These are phyloP conservation scores for Globisporangium canariense DNA, from an alignment of 352 stramenopile species.

Conservation along the genomic window DNA sequence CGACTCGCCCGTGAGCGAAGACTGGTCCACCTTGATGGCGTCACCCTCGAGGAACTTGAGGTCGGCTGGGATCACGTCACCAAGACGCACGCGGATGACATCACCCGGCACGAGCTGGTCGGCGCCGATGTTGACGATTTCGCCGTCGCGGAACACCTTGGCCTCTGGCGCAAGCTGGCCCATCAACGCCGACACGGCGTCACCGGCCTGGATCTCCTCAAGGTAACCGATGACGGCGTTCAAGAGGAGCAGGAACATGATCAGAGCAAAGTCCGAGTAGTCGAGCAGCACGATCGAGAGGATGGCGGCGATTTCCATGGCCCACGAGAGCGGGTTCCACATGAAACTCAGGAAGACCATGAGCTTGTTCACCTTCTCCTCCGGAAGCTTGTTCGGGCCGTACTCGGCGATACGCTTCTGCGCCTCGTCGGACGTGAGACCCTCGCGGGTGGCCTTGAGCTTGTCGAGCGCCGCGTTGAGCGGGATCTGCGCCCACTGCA, in stretches of 20 bases:
- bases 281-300: slow-evolving; percentile 76
- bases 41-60: slow-evolving; percentile 83
- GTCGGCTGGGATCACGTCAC: slow-evolving; percentile 92
- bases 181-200: slow-evolving; percentile 89
- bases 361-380: slow-evolving; percentile 77
- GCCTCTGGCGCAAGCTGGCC: slow-evolving; percentile 80
- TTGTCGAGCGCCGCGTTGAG: slow-evolving; percentile 82
- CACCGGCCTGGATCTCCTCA: slow-evolving; percentile 82
- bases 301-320: slow-evolving; percentile 74
- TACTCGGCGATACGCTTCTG: slow-evolving; percentile 72
- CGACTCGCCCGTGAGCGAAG: slow-evolving; percentile 92
- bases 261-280: slow-evolving; percentile 71
- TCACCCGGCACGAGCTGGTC: slow-evolving; percentile 71
- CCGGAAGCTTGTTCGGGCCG: slow-evolving; percentile 79
- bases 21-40: slow-evolving; percentile 86
- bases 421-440: slow-evolving; percentile 71
- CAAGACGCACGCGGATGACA: slow-evolving; percentile 76
- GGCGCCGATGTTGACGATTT: slow-evolving; percentile 62
- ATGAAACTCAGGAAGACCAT: slow-evolving; percentile 77
- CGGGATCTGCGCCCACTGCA: slow-evolving; percentile 70
- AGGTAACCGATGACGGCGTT: slow-evolving; percentile 80
- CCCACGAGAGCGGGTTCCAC: slow-evolving; percentile 83
- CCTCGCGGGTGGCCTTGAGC: slow-evolving; percentile 67
- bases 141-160: slow-evolving; percentile 81
- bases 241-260: slow-evolving; percentile 65